Evolutionary conservation across 257 asterid species (phyloP).

Genomic region (Solanum chmielewskii): DNA sequence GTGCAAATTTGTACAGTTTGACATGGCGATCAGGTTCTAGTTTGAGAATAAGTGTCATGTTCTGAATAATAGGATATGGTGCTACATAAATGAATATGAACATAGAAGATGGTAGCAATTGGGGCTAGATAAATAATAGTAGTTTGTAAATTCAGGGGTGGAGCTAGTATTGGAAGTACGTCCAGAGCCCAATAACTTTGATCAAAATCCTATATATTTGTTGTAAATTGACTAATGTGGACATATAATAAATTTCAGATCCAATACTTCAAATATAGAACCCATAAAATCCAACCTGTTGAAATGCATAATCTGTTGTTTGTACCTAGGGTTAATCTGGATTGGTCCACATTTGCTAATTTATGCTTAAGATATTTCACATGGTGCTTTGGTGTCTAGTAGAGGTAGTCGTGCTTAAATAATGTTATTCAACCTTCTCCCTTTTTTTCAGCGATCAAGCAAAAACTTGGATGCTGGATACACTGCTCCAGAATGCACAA

Average conservation of each 20-base stretch:
- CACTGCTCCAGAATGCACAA: constrained; percentile 45
- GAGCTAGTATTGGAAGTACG: neutral
- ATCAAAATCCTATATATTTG: neutral
- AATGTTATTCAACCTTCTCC: neutral
- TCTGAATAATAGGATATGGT: neutral
- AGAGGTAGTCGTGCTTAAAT: neutral
- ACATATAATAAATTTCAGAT: neutral
- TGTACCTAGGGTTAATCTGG: neutral
- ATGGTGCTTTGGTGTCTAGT: neutral
- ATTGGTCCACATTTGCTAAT: neutral
- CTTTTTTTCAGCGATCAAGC: constrained; percentile 3
- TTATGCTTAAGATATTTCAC: neutral
- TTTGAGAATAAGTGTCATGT: neutral
- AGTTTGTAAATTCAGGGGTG: neutral
- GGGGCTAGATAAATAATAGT: neutral
- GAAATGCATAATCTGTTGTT: neutral
- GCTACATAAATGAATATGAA: neutral
- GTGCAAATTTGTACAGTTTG: neutral
- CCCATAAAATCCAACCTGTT: neutral
- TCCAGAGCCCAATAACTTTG: neutral
- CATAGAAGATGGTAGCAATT: neutral
- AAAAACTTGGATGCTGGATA: constrained; percentile 29
- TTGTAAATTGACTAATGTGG: neutral
- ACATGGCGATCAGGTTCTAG: neutral
- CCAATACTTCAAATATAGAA: no score